Evolutionary conservation across 129 eudicot genomes (phyloP).

Genomic region (Erigeron canadensis): DNA sequence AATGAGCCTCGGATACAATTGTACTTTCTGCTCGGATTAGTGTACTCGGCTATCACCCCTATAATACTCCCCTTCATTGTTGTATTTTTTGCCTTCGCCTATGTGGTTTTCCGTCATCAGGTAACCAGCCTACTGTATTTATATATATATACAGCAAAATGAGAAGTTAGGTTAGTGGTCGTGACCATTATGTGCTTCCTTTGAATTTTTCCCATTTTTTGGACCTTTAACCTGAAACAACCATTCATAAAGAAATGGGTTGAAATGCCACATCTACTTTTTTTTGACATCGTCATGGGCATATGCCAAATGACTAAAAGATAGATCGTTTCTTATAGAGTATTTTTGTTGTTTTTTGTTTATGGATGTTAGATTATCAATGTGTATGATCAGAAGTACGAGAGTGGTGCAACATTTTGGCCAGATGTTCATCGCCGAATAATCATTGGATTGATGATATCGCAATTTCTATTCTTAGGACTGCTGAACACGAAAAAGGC

Average conservation of each 20-base stretch:
- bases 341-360: constrained; percentile 9
- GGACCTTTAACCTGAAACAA: not conserved
- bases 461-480: constrained; percentile 82
- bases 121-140: constrained; percentile 35
- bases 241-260: not conserved
- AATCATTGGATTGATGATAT: constrained; percentile 66
- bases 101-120: constrained; percentile 88
- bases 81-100: constrained; percentile 78
- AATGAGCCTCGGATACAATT: constrained; percentile 86
- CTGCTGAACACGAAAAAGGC: constrained; percentile 75
- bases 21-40: constrained; percentile 78
- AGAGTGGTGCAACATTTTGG: constrained; percentile 94
- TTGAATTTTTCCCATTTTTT: not conserved
- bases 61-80: constrained; percentile 77
- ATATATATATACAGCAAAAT: too few relatives aligned
- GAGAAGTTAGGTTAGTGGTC: too few relatives aligned
- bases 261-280: not conserved
- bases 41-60: constrained; percentile 75
- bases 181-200: not conserved
- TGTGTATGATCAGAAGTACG: constrained; percentile 92
- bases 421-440: constrained; percentile 92
- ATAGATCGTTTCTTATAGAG: not conserved
- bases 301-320: not conserved
- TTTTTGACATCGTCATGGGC: constrained; percentile 11
- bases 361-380: constrained; percentile 68